Conservation (phyloP, 108 stramenopile genomes). For the Skeletonema menzelii region DNA sequence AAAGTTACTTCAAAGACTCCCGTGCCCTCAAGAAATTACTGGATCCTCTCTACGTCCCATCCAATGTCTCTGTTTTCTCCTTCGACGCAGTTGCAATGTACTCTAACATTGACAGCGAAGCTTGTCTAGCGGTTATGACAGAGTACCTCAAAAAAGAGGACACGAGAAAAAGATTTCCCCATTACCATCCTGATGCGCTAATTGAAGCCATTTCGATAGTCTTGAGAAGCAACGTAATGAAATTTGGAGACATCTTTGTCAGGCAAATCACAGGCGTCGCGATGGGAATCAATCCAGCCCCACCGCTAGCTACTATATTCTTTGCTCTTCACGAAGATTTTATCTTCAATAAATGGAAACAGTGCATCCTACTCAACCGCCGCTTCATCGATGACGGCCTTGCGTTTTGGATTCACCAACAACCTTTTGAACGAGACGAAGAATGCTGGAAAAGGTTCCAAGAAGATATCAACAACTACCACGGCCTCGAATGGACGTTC, state of each 20-base stretch:
- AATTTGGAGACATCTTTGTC: slow-evolving; percentile 24
- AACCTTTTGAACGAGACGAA: not conserved
- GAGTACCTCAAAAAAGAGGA: not conserved
- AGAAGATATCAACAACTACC: slow-evolving; percentile 1
- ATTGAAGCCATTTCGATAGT: slow-evolving; percentile 20
- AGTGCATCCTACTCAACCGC: not conserved
- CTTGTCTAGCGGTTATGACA: not conserved
- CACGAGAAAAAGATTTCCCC: not conserved
- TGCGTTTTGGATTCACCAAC: slow-evolving; percentile 19
- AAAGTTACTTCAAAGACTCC: slow-evolving; percentile 23
- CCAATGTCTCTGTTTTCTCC: slow-evolving; percentile 13
- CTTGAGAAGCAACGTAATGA: slow-evolving; percentile 16
- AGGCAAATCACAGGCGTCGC: slow-evolving; percentile 26
- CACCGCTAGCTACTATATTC: slow-evolving; percentile 23
- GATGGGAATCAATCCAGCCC: slow-evolving; percentile 21
- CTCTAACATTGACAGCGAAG: slow-evolving; percentile 23
- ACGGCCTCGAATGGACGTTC: slow-evolving; percentile 23
- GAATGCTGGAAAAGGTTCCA: slow-evolving; percentile 16
- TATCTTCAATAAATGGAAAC: not conserved
- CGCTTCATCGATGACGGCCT: slow-evolving; percentile 40
- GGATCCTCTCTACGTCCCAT: not conserved
- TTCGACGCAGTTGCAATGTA: slow-evolving; percentile 38
- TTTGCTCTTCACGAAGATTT: slow-evolving; percentile 15
- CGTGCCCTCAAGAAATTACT: slow-evolving; percentile 5
- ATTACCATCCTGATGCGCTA: slow-evolving; percentile 9